Evolutionary conservation across 2,329 filamentous ascomycete genomes (phyloP), one percentile per base, ranked within the genome.

Genomic region (Fusarium sp.): DNA sequence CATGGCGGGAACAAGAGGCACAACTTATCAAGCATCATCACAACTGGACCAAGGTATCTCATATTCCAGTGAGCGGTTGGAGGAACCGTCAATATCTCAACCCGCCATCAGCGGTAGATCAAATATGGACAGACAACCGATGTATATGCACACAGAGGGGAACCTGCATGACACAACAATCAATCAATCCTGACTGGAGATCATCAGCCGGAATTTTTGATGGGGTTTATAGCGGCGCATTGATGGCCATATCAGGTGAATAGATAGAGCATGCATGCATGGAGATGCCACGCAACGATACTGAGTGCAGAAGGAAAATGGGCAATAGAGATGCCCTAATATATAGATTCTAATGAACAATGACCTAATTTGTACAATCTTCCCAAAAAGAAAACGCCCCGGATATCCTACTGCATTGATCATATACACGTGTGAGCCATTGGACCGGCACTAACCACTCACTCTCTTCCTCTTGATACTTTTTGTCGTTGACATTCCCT

Each of bases 381-480:
- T 25, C 46, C 55, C 45, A 59, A 46, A 64, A 53, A 46, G 60
- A 53, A 63, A 72, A 71, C 65, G 68, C 65, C 68, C 65, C 45
- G 55, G 42, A 68, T 66, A 66, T 72, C 54, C 60, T 72, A 47
- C 55, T 66, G 40, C 34, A 59, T 66, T 44, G 66, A 52, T 74
- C 66, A 60, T 64, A 38, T 66, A 70, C 52, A 62, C 54, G 53
- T 68, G 46, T 72, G 38, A 66, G 34, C 52, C 56, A 53, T 47
- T 40, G 29, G 25, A n/a, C 51, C 52, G 47, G 50, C 27, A 63
- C 42, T 24, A 53, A 50, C n/a, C 51, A 63, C 38, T 24, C 52
- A 52, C n/a, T 53, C 43, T 59, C 42, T 72, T 79, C 52, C 40
- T 61, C 43, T 73, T 79, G 51, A 82, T 80, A 66, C 75, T 44